Evolutionary conservation across 1,284 basidiomycete species (phyloP), one percentile per base, ranked within the genome.

Genomic region (Papiliotrema laurentii): DNA sequence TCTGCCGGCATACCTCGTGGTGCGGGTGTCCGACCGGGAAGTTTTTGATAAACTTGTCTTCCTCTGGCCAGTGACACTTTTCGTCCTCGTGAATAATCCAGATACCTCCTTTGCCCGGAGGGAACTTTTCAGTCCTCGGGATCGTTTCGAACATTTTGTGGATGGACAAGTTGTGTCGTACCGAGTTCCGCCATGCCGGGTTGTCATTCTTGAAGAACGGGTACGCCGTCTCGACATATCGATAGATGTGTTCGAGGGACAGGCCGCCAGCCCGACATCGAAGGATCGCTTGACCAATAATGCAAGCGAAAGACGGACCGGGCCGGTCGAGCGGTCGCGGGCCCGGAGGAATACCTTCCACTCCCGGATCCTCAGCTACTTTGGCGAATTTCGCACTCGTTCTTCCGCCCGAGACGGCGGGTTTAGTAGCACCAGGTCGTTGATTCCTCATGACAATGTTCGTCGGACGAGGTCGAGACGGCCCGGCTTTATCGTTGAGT

Each of bases 241-340:
- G 84, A 67, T 97, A 97, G 55, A 98, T 94, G 68, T 97, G 92
- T 63, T 93, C 89, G 22, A 97, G 78, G 0, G 90, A 91, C 28
- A 97, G 81, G 33, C 87, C 84, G 59, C 89, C 86, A 33, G 86
- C 81, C 0, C 83, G 81, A 1, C 89, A 90, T 13, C 88, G 86
- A 49, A 93, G 78, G 54, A 97, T 85, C 6, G 94, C 94, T 61
- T 93, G 91, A 4, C 94, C 94, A 55, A 98, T 92, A 45, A 97
- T 81, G 5, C 91, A 93, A 2, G 94, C 93, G 64, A 97, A 97
- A 2, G 91, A 92, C 26, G 83, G 80, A 26, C 85, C 81, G 0
- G 91, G 91, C 63, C 92, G 89, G 48, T 79, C 79, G 34, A 74
- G 74, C 4, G 85, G 82, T 62, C 90, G 87, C 1, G 88, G 88